Conservation (phyloP, 2,329 filamentous ascomycete species). For the Neospermospora avenae region DNA sequence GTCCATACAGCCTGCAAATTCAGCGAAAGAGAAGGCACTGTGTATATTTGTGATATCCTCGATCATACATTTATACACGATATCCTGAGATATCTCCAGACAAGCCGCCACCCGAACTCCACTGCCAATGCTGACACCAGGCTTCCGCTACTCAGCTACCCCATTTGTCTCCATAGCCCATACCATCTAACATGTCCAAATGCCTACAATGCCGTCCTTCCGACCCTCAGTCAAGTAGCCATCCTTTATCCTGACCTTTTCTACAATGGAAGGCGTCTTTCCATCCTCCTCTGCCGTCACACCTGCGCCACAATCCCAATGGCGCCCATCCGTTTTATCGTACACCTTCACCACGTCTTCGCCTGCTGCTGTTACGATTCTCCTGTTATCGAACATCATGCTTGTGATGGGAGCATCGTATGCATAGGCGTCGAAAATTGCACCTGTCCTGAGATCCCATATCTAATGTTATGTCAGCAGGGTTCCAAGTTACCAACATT, state of each 20-base stretch:
- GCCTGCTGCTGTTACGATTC: constrained; percentile 85
- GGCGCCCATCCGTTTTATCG: constrained; percentile 91
- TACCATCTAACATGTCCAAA: constrained; percentile 70
- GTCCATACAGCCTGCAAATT: neutral
- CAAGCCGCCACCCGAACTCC: constrained; percentile 6
- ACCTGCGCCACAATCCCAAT: constrained; percentile 95
- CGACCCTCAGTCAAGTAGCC: constrained; percentile 92
- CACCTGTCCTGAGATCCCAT: constrained; percentile 95
- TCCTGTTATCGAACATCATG: constrained; percentile 94
- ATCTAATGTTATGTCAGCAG: constrained; percentile 61
- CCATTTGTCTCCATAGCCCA: neutral
- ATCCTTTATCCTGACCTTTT: constrained; percentile 86
- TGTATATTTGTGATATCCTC: constrained; percentile 16
- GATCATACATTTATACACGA: constrained; percentile 21
- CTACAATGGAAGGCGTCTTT: constrained; percentile 66
- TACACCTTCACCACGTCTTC: constrained; percentile 97
- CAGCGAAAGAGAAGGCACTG: neutral
- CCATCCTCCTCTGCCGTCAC: constrained; percentile 65
- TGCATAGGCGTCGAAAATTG: constrained; percentile 92
- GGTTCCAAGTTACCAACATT: neutral
- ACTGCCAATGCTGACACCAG: neutral
- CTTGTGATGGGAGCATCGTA: constrained; percentile 89
- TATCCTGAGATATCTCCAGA: neutral
- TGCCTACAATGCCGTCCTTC: constrained; percentile 80
- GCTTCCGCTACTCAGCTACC: neutral